phyloP scores from a whole-genome alignment of 352 stramenopile genomes.

The Pythium pyrilobum region DNA sequence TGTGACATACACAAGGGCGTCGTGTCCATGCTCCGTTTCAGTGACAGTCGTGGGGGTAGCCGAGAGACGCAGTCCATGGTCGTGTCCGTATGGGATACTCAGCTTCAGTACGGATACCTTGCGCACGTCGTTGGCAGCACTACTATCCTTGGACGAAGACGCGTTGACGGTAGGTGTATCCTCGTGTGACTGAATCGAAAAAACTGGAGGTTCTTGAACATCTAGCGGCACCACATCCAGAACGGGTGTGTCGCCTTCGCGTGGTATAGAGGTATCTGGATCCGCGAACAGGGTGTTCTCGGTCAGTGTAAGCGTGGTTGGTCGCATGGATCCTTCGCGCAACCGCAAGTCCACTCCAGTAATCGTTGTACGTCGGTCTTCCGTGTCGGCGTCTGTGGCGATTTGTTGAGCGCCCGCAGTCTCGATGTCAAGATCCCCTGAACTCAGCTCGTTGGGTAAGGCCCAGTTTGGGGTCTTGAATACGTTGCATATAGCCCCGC shows the following conservation, averaged over 20 bases:
- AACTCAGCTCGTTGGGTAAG: too few relatives aligned
- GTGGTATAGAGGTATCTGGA: neutral
- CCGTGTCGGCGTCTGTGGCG: neutral
- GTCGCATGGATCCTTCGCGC: neutral
- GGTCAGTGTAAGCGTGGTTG: slow-evolving; percentile 1
- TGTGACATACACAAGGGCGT: neutral
- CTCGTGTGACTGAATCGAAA: too few relatives aligned
- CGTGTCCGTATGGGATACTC: neutral
- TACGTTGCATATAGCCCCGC: too few relatives aligned
- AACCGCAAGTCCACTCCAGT: too few relatives aligned
- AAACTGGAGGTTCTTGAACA: too few relatives aligned
- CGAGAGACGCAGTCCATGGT: too few relatives aligned
- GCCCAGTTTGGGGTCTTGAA: too few relatives aligned
- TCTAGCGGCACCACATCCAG: neutral
- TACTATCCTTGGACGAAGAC: too few relatives aligned
- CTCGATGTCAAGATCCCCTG: too few relatives aligned
- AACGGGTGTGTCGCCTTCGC: slow-evolving; percentile 2
- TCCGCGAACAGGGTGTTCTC: slow-evolving; percentile 16
- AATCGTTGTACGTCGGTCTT: neutral
- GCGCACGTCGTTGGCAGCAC: neutral
- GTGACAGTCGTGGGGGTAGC: neutral
- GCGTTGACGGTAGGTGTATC: too few relatives aligned
- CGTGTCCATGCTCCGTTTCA: neutral
- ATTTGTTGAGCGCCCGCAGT: too few relatives aligned
- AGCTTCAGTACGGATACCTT: neutral